These are phyloP conservation scores for Colletotrichum magnum DNA, from an alignment of 2,329 filamentous ascomycete species.

Conservation along the genomic window DNA sequence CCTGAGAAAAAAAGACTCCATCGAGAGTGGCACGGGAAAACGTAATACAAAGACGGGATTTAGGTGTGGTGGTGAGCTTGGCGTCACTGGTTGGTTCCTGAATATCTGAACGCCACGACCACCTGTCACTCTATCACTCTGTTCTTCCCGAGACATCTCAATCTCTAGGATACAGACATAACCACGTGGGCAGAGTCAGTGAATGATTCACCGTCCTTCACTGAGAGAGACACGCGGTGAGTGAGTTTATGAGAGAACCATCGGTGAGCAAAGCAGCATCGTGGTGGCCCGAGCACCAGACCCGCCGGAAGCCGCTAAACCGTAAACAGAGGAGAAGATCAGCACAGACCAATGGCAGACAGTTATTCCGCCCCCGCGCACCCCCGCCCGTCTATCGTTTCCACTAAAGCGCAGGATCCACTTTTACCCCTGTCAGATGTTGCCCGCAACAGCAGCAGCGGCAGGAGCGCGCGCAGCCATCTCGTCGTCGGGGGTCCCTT, in stretches of 20 bases:
- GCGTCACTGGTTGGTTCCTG: not conserved
- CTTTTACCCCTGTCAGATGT: slow-evolving; percentile 29
- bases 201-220: not conserved
- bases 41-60: slow-evolving; percentile 6
- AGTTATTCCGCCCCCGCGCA: slow-evolving; percentile 26
- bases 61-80: slow-evolving; percentile 15
- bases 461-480: slow-evolving; percentile 6
- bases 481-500: slow-evolving; percentile 31
- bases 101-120: not conserved
- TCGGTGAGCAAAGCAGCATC: slow-evolving; percentile 9
- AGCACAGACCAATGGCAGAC: slow-evolving; percentile 22
- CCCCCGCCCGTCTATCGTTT: slow-evolving; percentile 22
- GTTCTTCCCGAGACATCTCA: not conserved
- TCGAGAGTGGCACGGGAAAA: slow-evolving; percentile 13
- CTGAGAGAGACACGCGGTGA: not conserved
- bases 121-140: not conserved
- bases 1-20: slow-evolving; percentile 11
- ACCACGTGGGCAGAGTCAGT: not conserved
- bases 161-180: not conserved
- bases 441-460: slow-evolving; percentile 4
- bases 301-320: slow-evolving; percentile 18
- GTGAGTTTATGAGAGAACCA: not conserved
- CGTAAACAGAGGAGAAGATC: not conserved
- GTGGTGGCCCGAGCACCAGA: not conserved
- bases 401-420: slow-evolving; percentile 25